These are phyloP conservation scores for Mycena vitilis DNA, from an alignment of 768 basidiomycete genomes.

Conservation along the genomic window DNA sequence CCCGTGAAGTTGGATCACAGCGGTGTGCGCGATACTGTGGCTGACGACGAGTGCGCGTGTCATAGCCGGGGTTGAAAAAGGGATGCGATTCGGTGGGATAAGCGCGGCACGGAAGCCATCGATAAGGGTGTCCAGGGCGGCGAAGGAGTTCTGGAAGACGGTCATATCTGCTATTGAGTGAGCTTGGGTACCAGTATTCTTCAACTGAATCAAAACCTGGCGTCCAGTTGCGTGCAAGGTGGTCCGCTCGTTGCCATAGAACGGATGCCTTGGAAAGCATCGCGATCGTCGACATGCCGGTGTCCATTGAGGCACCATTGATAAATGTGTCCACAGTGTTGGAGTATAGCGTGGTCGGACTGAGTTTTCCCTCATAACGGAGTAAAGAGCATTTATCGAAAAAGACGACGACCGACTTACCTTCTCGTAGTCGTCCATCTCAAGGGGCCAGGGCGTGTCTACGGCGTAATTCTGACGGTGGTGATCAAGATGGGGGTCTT, in stretches of 20 bases:
- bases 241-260: conserved; percentile 8
- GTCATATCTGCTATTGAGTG: neutral
- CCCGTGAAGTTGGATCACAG: conserved; percentile 50
- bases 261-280: conserved; percentile 13
- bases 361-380: too few relatives aligned
- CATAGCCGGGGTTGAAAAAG: conserved; percentile 16
- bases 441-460: conserved; percentile 54
- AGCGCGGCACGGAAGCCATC: conserved; percentile 10
- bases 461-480: conserved; percentile 15
- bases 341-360: conserved; percentile 11
- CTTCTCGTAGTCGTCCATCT: conserved; percentile 50
- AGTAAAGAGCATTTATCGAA: too few relatives aligned
- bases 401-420: too few relatives aligned
- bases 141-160: conserved; percentile 1
- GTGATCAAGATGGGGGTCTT: conserved; percentile 38
- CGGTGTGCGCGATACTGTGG: conserved; percentile 45
- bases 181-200: neutral
- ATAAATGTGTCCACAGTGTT: conserved; percentile 6
- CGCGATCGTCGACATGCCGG: conserved; percentile 4
- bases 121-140: neutral
- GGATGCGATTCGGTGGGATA: neutral
- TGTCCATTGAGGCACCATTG: neutral
- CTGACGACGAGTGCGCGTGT: conserved; percentile 5
- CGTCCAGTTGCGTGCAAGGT: neutral
- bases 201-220: neutral